A percentile compares a stretch with the other conserved stretches of the same genome.
Evolutionary conservation across 257 asterid genomes (phyloP).

Genomic region (Salvia splendens): DNA sequence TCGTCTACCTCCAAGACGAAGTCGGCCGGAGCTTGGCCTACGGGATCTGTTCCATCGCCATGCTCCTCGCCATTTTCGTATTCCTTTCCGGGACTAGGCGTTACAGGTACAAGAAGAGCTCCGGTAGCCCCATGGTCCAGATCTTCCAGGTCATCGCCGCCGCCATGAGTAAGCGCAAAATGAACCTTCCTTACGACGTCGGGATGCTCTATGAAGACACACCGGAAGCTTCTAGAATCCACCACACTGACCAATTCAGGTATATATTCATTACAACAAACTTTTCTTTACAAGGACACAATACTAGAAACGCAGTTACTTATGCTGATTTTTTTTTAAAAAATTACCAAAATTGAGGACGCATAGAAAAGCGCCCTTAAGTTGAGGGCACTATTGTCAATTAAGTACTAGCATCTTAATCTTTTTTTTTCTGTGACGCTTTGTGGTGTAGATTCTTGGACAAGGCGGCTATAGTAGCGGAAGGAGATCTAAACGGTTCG

Average conservation of each 20-base stretch:
- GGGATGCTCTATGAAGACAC: conserved; percentile 58
- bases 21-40: conserved; percentile 74
- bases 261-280: background rate
- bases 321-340: no score
- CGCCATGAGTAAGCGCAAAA: conserved; percentile 56
- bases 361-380: no score
- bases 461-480: conserved; percentile 77
- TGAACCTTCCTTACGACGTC: conserved; percentile 54
- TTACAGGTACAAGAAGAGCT: conserved; percentile 72
- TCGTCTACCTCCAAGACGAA: conserved; percentile 80
- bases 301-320: no score
- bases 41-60: conserved; percentile 69
- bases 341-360: no score
- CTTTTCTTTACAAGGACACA: no score
- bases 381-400: no score
- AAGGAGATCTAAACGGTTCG: conserved; percentile 51
- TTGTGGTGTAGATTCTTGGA: conserved; percentile 55
- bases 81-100: conserved; percentile 64
- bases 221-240: conserved; percentile 61
- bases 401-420: no score
- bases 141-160: conserved; percentile 72
- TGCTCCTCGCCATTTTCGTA: conserved; percentile 55
- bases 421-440: no score
- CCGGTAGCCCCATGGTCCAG: conserved; percentile 77
- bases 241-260: conserved; percentile 69